phyloP scores from a whole-genome alignment of 345 rosid species.

The Linum trigynum region DNA sequence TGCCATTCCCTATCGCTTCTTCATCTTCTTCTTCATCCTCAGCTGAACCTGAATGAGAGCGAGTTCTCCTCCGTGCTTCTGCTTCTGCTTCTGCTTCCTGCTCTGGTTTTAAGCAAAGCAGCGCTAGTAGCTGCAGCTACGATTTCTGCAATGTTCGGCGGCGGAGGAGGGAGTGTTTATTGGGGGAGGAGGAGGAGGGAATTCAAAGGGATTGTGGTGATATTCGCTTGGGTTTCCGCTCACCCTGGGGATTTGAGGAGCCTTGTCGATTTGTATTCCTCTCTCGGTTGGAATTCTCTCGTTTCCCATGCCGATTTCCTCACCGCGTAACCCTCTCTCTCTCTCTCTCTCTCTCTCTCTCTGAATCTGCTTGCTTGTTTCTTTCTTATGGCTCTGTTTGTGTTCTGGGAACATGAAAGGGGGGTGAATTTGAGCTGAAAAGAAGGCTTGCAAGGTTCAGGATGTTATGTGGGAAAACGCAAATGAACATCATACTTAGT shows the following conservation, averaged over 20 bases:
- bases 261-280: conserved; percentile 64
- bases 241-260: conserved; percentile 33
- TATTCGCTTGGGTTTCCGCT: conserved; percentile 69
- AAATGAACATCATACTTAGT: too few relatives aligned
- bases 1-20: too few relatives aligned
- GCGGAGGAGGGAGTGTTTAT: conserved; percentile 36
- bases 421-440: neutral
- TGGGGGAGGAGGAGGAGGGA: conserved; percentile 48
- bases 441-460: neutral
- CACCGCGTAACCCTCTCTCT: conserved; percentile 40
- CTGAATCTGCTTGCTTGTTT: neutral
- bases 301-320: conserved; percentile 69
- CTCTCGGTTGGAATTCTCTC: conserved; percentile 87
- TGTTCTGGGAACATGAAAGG: neutral
- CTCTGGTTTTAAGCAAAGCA: neutral
- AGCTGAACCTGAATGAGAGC: too few relatives aligned
- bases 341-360: neutral
- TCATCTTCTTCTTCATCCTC: too few relatives aligned
- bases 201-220: conserved; percentile 60
- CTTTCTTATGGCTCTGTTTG: neutral
- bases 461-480: neutral
- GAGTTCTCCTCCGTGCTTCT: neutral
- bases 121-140: neutral
- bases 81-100: neutral
- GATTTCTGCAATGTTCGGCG: conserved; percentile 42